A percentile compares a stretch with the other conserved stretches of the same genome.
Evolutionary conservation across 148 eudicot genomes (phyloP).

Genomic region (Rhododendron ovatum): DNA sequence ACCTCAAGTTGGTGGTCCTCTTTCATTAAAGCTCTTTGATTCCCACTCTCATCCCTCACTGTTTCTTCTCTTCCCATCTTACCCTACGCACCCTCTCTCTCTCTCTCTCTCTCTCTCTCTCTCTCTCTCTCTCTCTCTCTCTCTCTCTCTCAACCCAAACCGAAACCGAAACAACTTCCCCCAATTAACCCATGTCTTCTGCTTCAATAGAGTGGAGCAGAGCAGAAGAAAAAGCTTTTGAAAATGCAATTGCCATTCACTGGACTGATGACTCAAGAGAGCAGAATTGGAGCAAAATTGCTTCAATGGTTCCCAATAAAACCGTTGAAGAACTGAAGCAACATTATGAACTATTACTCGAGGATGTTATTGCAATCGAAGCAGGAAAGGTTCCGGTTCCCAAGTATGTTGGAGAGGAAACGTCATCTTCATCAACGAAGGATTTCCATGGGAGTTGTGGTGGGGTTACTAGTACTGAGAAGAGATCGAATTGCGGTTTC

Average conservation of each 20-base stretch:
- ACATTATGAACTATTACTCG: slow-evolving; percentile 52
- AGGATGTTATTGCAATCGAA: slow-evolving; percentile 69
- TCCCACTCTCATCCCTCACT: slow-evolving; percentile 37
- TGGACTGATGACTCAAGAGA: slow-evolving; percentile 29
- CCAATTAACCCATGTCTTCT: slow-evolving; percentile 17
- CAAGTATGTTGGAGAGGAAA: slow-evolving; percentile 44
- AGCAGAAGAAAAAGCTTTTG: slow-evolving; percentile 79
- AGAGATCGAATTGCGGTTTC: slow-evolving; percentile 24
- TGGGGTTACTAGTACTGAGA: background rate
- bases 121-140: background rate
- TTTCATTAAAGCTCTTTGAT: slow-evolving; percentile 33
- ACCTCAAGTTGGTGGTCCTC: slow-evolving; percentile 42
- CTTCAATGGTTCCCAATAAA: slow-evolving; percentile 53
- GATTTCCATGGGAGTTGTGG: slow-evolving; percentile 12
- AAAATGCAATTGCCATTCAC: slow-evolving; percentile 67
- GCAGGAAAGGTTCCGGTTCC: slow-evolving; percentile 67
- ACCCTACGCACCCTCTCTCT: slow-evolving; percentile 6
- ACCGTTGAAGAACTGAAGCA: slow-evolving; percentile 52
- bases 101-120: background rate
- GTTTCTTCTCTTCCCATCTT: slow-evolving; percentile 3
- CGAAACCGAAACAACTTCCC: background rate
- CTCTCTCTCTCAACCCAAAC: background rate
- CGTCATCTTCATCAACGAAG: slow-evolving; percentile 29
- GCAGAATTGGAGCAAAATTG: slow-evolving; percentile 50
- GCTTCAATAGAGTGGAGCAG: slow-evolving; percentile 47